Conservation (phyloP, 345 rosid genomes). For the Eucalyptus polyanthemos region DNA sequence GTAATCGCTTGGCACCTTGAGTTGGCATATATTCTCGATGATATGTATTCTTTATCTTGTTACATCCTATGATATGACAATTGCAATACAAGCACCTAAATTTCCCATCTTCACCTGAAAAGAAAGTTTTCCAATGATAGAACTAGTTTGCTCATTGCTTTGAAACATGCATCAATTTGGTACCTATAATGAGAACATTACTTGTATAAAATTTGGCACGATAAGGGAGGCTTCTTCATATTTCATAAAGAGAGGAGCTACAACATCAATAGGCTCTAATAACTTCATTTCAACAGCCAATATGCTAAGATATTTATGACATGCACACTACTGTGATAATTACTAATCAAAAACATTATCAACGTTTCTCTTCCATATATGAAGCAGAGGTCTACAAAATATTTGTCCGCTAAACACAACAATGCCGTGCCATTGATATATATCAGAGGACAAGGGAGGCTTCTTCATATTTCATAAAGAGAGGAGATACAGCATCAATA, state of each 20-base stretch:
- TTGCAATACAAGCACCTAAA: not conserved
- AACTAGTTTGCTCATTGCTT: not conserved
- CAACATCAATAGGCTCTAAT: not conserved
- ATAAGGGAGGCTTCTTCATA: not conserved
- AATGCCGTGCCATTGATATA: not conserved
- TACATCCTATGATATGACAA: not conserved
- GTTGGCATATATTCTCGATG: not conserved
- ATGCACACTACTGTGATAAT: not conserved
- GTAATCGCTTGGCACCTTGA: not conserved
- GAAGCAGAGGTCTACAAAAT: not conserved
- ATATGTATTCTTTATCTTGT: not conserved
- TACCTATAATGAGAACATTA: not conserved
- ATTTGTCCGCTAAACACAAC: not conserved
- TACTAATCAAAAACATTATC: not conserved
- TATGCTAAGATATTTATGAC: not conserved
- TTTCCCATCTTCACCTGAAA: not conserved
- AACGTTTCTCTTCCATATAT: not conserved
- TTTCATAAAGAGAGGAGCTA: not conserved
- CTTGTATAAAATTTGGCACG: not conserved
- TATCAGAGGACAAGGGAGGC: not conserved
- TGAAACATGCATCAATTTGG: not conserved
- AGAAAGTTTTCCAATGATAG: not conserved
- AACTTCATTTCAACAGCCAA: not conserved
- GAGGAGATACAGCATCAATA: not conserved
- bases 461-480: not conserved